Evolutionary conservation across 495 filamentous ascomycete species (phyloP), one percentile per base, ranked within the genome.

Genomic region (Aspergillus avenaceus): DNA sequence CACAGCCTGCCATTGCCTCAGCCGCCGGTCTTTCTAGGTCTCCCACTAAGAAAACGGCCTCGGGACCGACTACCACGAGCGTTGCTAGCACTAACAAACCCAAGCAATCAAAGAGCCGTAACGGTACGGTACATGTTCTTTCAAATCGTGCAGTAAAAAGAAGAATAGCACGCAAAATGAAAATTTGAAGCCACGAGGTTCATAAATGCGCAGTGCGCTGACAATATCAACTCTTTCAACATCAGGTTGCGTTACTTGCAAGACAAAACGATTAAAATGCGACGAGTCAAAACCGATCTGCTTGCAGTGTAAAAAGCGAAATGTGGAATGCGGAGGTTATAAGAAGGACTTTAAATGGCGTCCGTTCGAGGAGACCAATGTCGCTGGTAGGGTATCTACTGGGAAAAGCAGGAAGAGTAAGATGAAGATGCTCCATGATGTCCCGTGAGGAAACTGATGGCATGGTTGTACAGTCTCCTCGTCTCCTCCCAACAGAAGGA

Each of bases 291-390:
- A 91, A 53, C 87, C 87, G 5, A 77, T 74, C 27, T 91, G 87
- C 58, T 75, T 83, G 31, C 87, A 90, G 69, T 90, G 87, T 60
- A 72, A 81, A 31, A 80, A 82, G 46, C 79, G 88, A 22, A 83
- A 79, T 47, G 86, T 90, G 13, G 62, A 68, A 13, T 91, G 87
- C 61, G 87, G 86, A 26, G 87, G 87, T 14, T 91, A 90, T 63
- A 87, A 84, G 61, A 91, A 87, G 64, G 84, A 88, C 59, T 89
- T 88, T 70, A 91, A 90, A 77, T 91, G 87, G 87, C 76, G 85
- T 27, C 77, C 85, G 2, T 88, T 90, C 55, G 87, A 87, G 58
- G 87, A 90, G 58, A 73, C 77, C 41, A 81, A 68, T 44, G 67
- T 86, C 49, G 65, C 65, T n/a, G 71, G 73, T 44, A 84, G 80